phyloP scores from a whole-genome alignment of 768 basidiomycete genomes.

The Botryobasidium botryosum region DNA sequence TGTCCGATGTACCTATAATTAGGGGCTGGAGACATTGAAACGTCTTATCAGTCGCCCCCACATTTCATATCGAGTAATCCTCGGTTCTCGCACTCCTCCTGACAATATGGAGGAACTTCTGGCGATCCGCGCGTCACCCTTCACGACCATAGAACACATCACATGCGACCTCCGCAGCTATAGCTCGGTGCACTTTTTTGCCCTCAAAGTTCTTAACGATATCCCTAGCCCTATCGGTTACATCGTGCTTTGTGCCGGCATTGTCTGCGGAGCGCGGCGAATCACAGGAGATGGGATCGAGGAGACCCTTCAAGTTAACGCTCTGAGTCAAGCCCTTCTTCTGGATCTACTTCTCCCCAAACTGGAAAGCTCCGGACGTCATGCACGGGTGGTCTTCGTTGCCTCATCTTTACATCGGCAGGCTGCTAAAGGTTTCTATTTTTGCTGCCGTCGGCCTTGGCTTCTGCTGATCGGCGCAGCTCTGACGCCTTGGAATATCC shows the following conservation, averaged over 20 bases:
- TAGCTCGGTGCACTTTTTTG: slow-evolving; percentile 7
- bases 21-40: too few relatives aligned
- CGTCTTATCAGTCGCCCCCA: background rate
- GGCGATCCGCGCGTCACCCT: background rate
- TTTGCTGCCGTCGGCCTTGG: too few relatives aligned
- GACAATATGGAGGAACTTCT: background rate
- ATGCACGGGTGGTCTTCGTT: slow-evolving; percentile 7
- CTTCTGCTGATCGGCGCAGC: too few relatives aligned
- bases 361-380: slow-evolving; percentile 1
- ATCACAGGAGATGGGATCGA: slow-evolving; percentile 10
- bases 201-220: slow-evolving; percentile 1
- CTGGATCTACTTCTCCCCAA: slow-evolving; percentile 7
- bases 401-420: slow-evolving; percentile 6
- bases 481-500: too few relatives aligned
- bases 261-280: background rate
- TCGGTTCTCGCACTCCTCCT: background rate
- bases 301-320: slow-evolving; percentile 11
- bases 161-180: slow-evolving; percentile 6
- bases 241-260: slow-evolving; percentile 10
- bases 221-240: slow-evolving; percentile 8
- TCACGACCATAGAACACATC: slow-evolving; percentile 5
- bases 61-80: background rate
- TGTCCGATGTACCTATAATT: too few relatives aligned
- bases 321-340: slow-evolving; percentile 10
- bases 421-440: slow-evolving; percentile 9